Conservation (phyloP, 1,284 basidiomycete genomes). For the Cutaneotrichosporon cutaneum region DNA sequence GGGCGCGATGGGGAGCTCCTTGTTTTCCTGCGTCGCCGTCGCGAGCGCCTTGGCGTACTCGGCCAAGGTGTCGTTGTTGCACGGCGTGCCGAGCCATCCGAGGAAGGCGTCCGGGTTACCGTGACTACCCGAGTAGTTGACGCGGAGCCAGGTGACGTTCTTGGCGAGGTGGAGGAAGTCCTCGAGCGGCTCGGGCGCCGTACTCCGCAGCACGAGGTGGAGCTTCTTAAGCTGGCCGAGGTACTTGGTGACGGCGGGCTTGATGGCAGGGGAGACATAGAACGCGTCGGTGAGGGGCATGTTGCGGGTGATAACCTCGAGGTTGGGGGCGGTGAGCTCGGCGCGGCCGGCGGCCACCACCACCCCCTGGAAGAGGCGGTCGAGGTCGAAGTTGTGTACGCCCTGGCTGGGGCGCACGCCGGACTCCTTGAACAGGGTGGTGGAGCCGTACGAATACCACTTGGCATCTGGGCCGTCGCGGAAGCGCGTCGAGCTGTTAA, state of each 20-base stretch:
- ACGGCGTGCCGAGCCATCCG: slow-evolving; percentile 4
- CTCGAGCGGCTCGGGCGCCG: neutral
- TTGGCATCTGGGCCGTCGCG: slow-evolving; percentile 13
- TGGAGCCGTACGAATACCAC: slow-evolving; percentile 13
- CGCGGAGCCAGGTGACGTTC: slow-evolving; percentile 16
- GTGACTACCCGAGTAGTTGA: slow-evolving; percentile 10
- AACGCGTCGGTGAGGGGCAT: neutral
- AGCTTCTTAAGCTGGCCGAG: slow-evolving; percentile 13
- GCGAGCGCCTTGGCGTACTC: neutral
- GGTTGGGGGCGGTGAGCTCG: neutral
- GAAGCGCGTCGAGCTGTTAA: slow-evolving; percentile 34
- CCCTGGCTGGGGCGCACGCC: neutral
- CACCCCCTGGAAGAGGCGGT: slow-evolving; percentile 10
- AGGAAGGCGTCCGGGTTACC: neutral
- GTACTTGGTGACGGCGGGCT: neutral
- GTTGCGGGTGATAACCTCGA: slow-evolving; percentile 12
- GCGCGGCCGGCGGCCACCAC: slow-evolving; percentile 4
- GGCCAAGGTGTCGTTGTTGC: neutral
- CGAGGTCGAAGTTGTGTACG: neutral
- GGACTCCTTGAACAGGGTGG: neutral
- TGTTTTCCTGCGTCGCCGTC: neutral
- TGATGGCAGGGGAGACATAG: neutral
- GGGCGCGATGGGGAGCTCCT: slow-evolving; percentile 1
- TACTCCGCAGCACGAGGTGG: slow-evolving; percentile 7
- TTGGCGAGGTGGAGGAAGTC: slow-evolving; percentile 11